These are phyloP conservation scores for Dillenia turbinata DNA, from an alignment of 164 flowering plant species.

Conservation along the genomic window DNA sequence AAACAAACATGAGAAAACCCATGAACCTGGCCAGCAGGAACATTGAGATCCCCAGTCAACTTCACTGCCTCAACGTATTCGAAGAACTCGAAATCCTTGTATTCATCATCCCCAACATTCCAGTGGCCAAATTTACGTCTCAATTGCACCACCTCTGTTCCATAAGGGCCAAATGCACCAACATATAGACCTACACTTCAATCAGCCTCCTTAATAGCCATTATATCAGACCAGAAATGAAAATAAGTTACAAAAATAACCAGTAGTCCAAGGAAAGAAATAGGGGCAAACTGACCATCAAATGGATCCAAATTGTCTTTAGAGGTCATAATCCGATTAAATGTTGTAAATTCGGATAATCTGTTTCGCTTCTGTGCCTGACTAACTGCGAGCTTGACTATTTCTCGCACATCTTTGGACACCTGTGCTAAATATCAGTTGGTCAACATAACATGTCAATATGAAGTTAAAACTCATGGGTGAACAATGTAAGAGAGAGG, in stretches of 20 bases:
- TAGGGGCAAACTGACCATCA: conserved; percentile 46
- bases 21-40: conserved; percentile 94
- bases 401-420: conserved; percentile 74
- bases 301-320: conserved; percentile 73
- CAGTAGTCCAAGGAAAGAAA: too few relatives aligned
- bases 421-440: conserved; percentile 33
- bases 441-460: background rate
- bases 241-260: background rate
- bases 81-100: conserved; percentile 70
- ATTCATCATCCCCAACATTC: conserved; percentile 38
- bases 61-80: conserved; percentile 97
- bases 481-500: too few relatives aligned
- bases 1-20: background rate
- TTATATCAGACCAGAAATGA: conserved; percentile 1
- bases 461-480: background rate
- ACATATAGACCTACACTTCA: conserved; percentile 68
- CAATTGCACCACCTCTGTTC: conserved; percentile 88
- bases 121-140: conserved; percentile 89
- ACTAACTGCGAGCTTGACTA: conserved; percentile 76
- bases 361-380: conserved; percentile 72
- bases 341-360: conserved; percentile 58
- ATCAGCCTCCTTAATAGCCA: conserved; percentile 4
- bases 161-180: conserved; percentile 96
- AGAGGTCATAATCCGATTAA: conserved; percentile 57
- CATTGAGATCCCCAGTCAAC: conserved; percentile 91